Evolutionary conservation across 805 yeast species (phyloP).

Genomic region (Metschnikowia corniflorae): DNA sequence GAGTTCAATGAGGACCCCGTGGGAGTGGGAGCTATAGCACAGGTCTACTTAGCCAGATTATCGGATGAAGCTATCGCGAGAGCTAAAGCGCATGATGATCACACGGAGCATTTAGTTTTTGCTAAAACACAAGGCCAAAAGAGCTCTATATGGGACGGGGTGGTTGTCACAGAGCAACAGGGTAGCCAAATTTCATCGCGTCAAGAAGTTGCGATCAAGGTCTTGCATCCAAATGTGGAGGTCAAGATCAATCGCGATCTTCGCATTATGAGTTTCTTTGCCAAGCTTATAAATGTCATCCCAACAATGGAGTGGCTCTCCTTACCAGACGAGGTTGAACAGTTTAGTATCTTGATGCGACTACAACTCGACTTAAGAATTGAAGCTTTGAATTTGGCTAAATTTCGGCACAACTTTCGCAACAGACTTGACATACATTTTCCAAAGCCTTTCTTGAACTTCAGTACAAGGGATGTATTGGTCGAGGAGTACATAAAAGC

Average conservation of each 20-base stretch:
- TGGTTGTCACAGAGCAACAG: constrained; percentile 32
- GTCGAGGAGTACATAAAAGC: constrained; percentile 87
- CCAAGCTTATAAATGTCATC: constrained; percentile 58
- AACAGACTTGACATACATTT: constrained; percentile 61
- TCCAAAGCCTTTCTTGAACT: constrained; percentile 68
- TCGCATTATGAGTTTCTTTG: constrained; percentile 78
- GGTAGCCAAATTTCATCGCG: constrained; percentile 35
- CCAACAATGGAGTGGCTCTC: constrained; percentile 99
- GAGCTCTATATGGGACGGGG: constrained; percentile 27
- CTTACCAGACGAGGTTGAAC: constrained; percentile 88
- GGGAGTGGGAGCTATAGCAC: constrained; percentile 99
- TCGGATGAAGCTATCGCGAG: constrained; percentile 42
- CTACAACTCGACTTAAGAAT: constrained; percentile 85
- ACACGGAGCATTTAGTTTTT: constrained; percentile 14
- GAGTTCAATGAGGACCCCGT: constrained; percentile 72
- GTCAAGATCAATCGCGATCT: constrained; percentile 73
- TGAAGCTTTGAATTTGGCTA: constrained; percentile 76
- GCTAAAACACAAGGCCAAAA: constrained; percentile 8
- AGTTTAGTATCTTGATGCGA: constrained; percentile 81
- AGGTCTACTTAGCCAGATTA: constrained; percentile 77
- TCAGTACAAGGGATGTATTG: constrained; percentile 66
- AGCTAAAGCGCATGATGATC: constrained; percentile 28
- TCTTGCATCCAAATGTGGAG: constrained; percentile 85
- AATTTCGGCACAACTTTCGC: constrained; percentile 67
- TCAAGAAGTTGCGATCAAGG: constrained; percentile 81